Base-by-base conservation (phyloP, 2,329 filamentous ascomycete species). In the Ascochyta viciae-villosae region DNA sequence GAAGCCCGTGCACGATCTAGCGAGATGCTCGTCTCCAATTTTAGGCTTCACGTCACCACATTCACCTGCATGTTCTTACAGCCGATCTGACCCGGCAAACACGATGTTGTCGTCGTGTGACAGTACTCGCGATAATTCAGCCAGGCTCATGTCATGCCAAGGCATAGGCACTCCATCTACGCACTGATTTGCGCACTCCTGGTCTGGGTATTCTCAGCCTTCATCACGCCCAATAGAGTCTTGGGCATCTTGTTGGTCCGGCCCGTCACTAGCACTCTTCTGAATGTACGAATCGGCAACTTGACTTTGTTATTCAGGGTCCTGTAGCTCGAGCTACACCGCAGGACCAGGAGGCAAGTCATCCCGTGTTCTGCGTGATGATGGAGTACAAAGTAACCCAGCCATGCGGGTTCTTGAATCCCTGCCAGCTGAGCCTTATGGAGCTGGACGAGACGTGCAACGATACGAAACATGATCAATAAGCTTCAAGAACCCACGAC, bases 371-470 rank as follows among this genome's bases (percentile, higher is more conserved):
- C 50, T 52, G 54, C 38, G 34, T 42, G 35, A 52, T 41, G 33
- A 52, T 29, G 23, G 22, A 24, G 16, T 16, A 38, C 43, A 41
- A 41, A 23, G 40, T 16, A 29, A 29, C 10, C 13, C 16, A 37
- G 23, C 24, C 29, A 42, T 53, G 31, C 50, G 26, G 50, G 31
- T 16, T 38, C 39, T 8, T 54, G 47, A 34, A 54, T 16, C 40
- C 58, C 43, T 55, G 35, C 29, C 24, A 57, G 61, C 60, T 65
- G 54, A 63, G 43, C 53, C 53, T 24, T 41, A 47, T 16, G 22
- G 13, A 26, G 31, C 31, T n/a, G 31, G 35, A 5, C 6, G 13
- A 27, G 33, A 13, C 15, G 53, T 50, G 37, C 22, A 55, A 50
- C 29, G 37, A 43, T 31, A 39, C 22, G 22, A 26, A 42, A 46